Base-by-base conservation (phyloP, 305 asterid genomes). In the Ilex paraguariensis region DNA sequence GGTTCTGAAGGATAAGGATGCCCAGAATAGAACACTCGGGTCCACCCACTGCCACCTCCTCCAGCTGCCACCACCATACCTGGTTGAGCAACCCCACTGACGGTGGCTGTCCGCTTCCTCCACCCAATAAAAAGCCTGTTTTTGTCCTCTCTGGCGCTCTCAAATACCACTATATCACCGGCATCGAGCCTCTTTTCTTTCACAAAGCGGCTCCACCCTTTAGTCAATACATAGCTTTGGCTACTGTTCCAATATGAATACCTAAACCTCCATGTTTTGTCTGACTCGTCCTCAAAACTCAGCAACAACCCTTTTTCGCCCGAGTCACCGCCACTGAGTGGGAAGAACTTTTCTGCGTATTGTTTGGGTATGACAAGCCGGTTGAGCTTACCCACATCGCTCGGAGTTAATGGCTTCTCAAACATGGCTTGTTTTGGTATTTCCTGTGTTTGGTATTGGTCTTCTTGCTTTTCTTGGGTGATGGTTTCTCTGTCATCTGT, bases 191-290 rank as follows among this genome's bases (percentile, higher is more conserved):
- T 57, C 56, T 80, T 80, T 33, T 80, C 85, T 70, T 80, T 80
- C 0, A 80, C 85, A 7, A 73, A 77, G n/a, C 82, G 76, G 70
- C 85, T 80, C 85, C 85, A 80, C 8, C 85, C 85, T 58, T 80
- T 80, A 0, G 85, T 80, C 67, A 80, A 39, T 13, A 80, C 85
- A 59, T 80, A 80, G 68, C 85, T 80, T 45, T 80, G 85, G 57
- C 85, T 80, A 21, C 85, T 80, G 52, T 77, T 80, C 85, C 85
- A 80, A 52, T 80, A 80, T 7, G 85, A 80, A 50, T 77, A 80
- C 21, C 85, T 63, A 56, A 80, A 80, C 45, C 71, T 60, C 85
- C 85, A 80, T 8, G 72, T 62, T 40, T 77, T 77, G 10, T 82
- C 85, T 1, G 59, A 59, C 64, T 80, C 85, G 28, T 80, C 85